A percentile compares a stretch with the other conserved stretches of the same genome.
These are phyloP conservation scores for Aspergillus sergii DNA, from an alignment of 2,329 filamentous ascomycete genomes.

Conservation along the genomic window DNA sequence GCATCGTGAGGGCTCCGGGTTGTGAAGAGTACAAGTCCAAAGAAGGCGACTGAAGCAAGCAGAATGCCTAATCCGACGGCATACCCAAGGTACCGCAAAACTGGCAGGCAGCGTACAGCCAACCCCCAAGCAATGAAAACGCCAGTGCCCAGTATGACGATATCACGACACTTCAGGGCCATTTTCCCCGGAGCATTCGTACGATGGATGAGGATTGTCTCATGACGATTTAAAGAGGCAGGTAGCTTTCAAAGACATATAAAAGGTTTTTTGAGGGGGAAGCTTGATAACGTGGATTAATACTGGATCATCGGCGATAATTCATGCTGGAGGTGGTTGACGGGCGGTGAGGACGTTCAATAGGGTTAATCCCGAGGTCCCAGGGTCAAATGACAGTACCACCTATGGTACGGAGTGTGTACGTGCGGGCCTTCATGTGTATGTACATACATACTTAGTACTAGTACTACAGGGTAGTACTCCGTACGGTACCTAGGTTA, in stretches of 20 bases:
- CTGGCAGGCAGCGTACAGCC: slow-evolving; percentile 77
- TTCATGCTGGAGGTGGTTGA: neutral
- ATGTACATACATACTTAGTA: neutral
- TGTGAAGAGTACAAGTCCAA: slow-evolving; percentile 64
- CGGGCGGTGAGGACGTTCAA: slow-evolving; percentile 13
- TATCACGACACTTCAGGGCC: slow-evolving; percentile 48
- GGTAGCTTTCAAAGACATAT: neutral
- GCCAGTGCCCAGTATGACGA: slow-evolving; percentile 44
- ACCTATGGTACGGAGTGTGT: too few species aligned
- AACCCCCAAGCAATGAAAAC: slow-evolving; percentile 82
- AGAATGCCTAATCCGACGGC: slow-evolving; percentile 74
- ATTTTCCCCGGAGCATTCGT: slow-evolving; percentile 44
- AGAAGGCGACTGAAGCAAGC: slow-evolving; percentile 55
- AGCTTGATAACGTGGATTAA: neutral
- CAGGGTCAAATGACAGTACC: neutral
- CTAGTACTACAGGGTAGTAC: neutral
- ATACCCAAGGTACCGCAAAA: slow-evolving; percentile 81
- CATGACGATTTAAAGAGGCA: slow-evolving; percentile 33
- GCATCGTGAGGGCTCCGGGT: slow-evolving; percentile 41
- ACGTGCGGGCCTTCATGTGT: too few species aligned
- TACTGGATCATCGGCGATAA: neutral
- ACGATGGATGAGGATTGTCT: slow-evolving; percentile 44
- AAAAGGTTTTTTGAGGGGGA: neutral
- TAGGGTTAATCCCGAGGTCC: neutral
- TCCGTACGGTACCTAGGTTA: too few species aligned